Percentiles rank a stretch among this genome's conserved stretches.
phyloP scores from a whole-genome alignment of 176 grass and related monocot species.

The Aegilops umbellulata region DNA sequence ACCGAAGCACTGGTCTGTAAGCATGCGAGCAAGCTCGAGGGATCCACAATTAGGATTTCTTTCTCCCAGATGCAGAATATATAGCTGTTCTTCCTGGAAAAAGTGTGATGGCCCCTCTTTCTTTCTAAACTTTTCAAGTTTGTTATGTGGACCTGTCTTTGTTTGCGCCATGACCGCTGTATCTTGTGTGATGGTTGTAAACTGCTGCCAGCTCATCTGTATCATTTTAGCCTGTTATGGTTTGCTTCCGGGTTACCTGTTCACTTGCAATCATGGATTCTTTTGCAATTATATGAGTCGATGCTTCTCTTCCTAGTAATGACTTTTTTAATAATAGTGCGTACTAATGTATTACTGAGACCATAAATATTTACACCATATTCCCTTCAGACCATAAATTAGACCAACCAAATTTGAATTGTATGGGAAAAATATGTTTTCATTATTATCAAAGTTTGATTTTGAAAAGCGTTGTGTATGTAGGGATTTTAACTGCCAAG shows the following conservation, averaged over 20 bases:
- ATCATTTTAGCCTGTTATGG: neutral
- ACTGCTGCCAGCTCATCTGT: neutral
- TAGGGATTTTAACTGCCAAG: too few relatives aligned
- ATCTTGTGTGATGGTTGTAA: neutral
- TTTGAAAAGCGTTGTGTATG: too few relatives aligned
- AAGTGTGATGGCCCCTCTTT: neutral
- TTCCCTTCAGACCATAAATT: too few relatives aligned
- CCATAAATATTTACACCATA: too few relatives aligned
- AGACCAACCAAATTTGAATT: too few relatives aligned
- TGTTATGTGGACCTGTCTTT: neutral
- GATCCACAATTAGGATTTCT: conserved; percentile 73
- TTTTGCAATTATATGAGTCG: too few relatives aligned
- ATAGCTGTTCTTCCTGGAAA: conserved; percentile 23
- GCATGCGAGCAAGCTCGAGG: conserved; percentile 73
- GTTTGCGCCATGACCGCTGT: neutral
- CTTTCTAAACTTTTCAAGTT: neutral
- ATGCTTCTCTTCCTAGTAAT: too few relatives aligned
- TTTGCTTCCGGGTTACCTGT: neutral
- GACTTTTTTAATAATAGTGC: too few relatives aligned
- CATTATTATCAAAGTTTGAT: too few relatives aligned
- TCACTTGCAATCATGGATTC: too few relatives aligned
- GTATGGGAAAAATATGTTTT: too few relatives aligned
- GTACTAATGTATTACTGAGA: too few relatives aligned
- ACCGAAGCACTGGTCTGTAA: conserved; percentile 72
- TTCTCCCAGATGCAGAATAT: conserved; percentile 97